Percentiles rank a stretch among this genome's conserved stretches.
Conservation (phyloP, 306 rosid species). For the Herpetospermum pedunculosum region DNA sequence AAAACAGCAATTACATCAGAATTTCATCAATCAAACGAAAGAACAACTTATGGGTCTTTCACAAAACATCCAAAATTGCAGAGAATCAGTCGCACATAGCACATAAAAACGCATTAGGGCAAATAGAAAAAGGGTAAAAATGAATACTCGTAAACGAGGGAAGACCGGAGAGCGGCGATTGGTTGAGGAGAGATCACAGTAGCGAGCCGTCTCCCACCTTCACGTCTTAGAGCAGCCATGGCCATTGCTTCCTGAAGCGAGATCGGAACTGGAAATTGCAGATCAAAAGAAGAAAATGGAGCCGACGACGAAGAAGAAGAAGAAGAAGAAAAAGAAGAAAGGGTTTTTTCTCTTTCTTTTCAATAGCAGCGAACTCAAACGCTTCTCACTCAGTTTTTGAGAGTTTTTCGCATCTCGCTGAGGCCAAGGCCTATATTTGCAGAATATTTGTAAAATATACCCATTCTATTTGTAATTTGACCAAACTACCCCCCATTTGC, state of each 20-base stretch:
- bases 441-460: background rate
- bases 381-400: constrained; percentile 3
- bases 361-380: constrained; percentile 2
- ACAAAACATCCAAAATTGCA: background rate
- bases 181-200: constrained; percentile 50
- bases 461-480: background rate
- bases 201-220: constrained; percentile 75
- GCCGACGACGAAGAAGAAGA: too few species aligned
- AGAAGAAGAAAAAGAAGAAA: too few species aligned
- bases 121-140: background rate
- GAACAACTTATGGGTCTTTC: background rate
- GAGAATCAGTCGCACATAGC: background rate
- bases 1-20: background rate
- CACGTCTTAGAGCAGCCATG: constrained; percentile 85
- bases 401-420: background rate
- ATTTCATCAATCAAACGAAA: background rate
- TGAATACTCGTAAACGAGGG: constrained; percentile 30
- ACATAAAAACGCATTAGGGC: background rate
- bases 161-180: constrained; percentile 31
- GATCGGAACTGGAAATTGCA: constrained; percentile 11
- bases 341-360: background rate
- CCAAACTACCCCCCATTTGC: constrained; percentile 1
- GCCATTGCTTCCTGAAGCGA: constrained; percentile 44
- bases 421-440: background rate
- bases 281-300: background rate